Evolutionary conservation across 225 moss, liverwort and hornwort genomes (phyloP).

Genomic region (Polytrichum commune): DNA sequence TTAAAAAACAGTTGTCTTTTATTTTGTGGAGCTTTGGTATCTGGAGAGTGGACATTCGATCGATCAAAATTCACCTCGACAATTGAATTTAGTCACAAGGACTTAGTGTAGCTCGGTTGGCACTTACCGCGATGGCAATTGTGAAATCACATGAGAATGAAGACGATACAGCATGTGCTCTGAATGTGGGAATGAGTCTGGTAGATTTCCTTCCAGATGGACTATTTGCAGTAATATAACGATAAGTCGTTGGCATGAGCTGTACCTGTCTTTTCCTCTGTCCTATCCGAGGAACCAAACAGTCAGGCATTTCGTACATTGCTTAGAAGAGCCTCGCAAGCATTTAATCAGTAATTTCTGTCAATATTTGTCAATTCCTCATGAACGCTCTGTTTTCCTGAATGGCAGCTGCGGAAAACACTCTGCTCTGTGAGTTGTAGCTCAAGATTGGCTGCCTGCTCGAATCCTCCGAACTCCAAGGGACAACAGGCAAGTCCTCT

Average conservation of each 20-base stretch:
- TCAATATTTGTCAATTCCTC: not conserved
- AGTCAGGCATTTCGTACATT: too few species aligned
- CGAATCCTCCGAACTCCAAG: not conserved
- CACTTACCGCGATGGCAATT: conserved; percentile 18
- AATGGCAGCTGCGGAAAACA: conserved; percentile 34
- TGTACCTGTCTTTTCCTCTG: not conserved
- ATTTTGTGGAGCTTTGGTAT: too few species aligned
- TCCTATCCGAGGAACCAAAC: not conserved
- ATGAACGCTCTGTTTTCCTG: not conserved
- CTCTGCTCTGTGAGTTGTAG: conserved; percentile 25
- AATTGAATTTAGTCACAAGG: too few species aligned
- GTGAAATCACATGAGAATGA: conserved; percentile 23
- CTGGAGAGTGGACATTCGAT: too few species aligned
- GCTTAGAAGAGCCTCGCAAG: too few species aligned
- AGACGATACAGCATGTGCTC: conserved; percentile 26
- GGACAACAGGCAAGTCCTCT: conserved; percentile 14
- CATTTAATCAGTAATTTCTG: too few species aligned
- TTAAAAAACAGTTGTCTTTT: too few species aligned
- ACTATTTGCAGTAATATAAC: conserved; percentile 22
- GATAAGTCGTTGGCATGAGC: not conserved
- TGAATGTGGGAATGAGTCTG: conserved; percentile 41
- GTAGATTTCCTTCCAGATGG: conserved; percentile 43
- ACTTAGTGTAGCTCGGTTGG: too few species aligned
- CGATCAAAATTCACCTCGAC: too few species aligned
- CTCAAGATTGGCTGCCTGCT: conserved; percentile 34